Base-by-base conservation (phyloP, 1,284 basidiomycete genomes). In the Chiua sp. region DNA sequence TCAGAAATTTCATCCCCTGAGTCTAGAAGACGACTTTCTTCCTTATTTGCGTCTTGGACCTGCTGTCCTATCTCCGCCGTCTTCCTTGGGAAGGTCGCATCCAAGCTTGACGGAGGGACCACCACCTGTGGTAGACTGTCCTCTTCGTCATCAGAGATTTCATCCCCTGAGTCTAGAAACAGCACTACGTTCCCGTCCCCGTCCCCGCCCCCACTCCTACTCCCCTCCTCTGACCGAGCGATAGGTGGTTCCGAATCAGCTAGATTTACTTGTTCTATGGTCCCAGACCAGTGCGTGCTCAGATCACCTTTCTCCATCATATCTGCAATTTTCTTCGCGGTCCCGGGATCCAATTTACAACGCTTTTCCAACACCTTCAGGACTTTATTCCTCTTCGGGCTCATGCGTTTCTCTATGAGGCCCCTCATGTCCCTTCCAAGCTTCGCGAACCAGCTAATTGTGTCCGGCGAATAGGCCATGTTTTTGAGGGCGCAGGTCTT, bases 291-390 rank as follows among this genome's bases (percentile, higher is more conserved):
- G n/a, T 6, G 37, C 8, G 37, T 6, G 18, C 59, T 57, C 18
- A 47, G 1, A 12, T 68, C 68, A 6, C 47, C 56, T 47, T 58
- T 65, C 33, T 63, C 63, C 63, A 75, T 72, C 60, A 75, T 66
- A 1, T 55, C 55, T 22, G 48, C 65, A 15, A 72, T 65, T 55
- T 47, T 72, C 44, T 42, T 62, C 22, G 72, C 74, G 2, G 70
- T 73, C 7, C 63, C 73, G 15, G 33, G 46, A n/a, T 74, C 68
- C 59, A 73, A 55, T 49, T 68, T 68, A 57, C 75, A 73, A 12
- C 72, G 72, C 28, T 55, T 35, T 23, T 53, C 72, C 54, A 73
- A 63, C 42, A 66, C 57, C 51, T 55, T 63, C 52, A 72, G 8
- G 15, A 75, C 39, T 13, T 75, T 61, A 48, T 28, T 69, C 42